Base-by-base conservation (phyloP, 2,329 filamentous ascomycete genomes). In the Fusarium nurragi region DNA sequence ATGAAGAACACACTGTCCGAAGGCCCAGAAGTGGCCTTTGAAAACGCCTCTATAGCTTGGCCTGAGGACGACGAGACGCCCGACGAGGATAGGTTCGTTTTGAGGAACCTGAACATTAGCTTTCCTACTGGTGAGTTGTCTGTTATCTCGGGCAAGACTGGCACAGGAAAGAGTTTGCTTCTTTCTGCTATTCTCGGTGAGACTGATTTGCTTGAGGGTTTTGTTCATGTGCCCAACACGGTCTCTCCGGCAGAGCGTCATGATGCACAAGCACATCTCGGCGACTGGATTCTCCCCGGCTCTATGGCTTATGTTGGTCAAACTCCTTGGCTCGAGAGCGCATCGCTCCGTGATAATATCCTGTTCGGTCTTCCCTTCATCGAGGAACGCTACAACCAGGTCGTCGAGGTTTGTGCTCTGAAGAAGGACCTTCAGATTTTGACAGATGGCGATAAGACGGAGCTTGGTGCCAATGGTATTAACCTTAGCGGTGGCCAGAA, bases 261-360 rank as follows among this genome's bases (percentile, higher is more conserved):
- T 61, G 89, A 92, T 67, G 74, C 78, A 49, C 84, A 87, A 61
- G 90, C 90, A 3, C 89, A 85, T 44, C 79, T 73, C 41, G 80
- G 76, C 28, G 84, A 91, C 65, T 93, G 91, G 91, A 87, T 90
- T 40, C 83, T 93, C 16, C 84, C 88, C 9, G 83, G 84, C 4
- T 85, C 89, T 3, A 84, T 93, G 44, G 91, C 91, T 0, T 94
- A 89, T 68, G 90, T 94, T 30, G 86, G 89, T 2, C 91, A 94
- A 72, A 92, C 90, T 9, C 91, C 92, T 0, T 95, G 91, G 92
- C 91, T 95, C 45, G 91, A 94, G 72, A 94, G 94, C 68, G 90
- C 89, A 1, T 90, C 87, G 7, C 88, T 96, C 61, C 87, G 85
- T 54, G 88, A 93, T 40, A 96, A 95, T 68, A 90, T 95, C 47